phyloP scores from a whole-genome alignment of 441 rosid genomes.

The Pelargonium australe region DNA sequence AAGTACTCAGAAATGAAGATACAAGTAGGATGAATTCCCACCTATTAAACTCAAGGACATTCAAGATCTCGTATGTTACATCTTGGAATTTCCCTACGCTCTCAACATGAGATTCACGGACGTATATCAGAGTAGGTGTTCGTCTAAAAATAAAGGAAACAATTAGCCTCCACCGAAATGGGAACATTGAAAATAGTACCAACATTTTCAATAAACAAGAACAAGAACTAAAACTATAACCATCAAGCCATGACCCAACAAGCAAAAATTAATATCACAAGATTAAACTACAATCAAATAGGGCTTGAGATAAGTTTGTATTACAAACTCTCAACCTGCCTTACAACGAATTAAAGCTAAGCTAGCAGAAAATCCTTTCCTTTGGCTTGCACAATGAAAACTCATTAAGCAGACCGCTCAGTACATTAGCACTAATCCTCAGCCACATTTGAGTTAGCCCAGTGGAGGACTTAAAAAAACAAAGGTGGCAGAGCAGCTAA shows the following conservation, averaged over 20 bases:
- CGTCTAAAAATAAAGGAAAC: conserved; percentile 51
- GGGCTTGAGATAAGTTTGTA: background rate
- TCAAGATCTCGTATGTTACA: conserved; percentile 79
- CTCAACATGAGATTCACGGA: conserved; percentile 94
- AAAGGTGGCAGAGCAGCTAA: background rate
- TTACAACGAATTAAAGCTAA: background rate
- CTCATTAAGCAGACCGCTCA: background rate
- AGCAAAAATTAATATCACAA: background rate
- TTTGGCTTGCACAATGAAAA: background rate
- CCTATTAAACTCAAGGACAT: conserved; percentile 99
- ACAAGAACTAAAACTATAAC: background rate
- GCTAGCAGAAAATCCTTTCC: background rate
- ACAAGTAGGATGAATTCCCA: conserved; percentile 24
- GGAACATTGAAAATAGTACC: background rate
- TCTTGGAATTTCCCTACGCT: conserved; percentile 83
- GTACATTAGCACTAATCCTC: background rate
- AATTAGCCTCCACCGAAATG: conserved; percentile 17
- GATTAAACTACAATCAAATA: background rate
- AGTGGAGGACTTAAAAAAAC: background rate
- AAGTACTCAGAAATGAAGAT: conserved; percentile 18
- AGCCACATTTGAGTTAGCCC: background rate
- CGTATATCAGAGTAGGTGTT: conserved; percentile 84
- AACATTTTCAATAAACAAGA: background rate
- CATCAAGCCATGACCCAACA: background rate
- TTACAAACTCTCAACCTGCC: background rate